Evolutionary conservation across 1,139 yeast genomes (phyloP), one percentile per base, ranked within the genome.

Genomic region (Sporopachydermia cereana): DNA sequence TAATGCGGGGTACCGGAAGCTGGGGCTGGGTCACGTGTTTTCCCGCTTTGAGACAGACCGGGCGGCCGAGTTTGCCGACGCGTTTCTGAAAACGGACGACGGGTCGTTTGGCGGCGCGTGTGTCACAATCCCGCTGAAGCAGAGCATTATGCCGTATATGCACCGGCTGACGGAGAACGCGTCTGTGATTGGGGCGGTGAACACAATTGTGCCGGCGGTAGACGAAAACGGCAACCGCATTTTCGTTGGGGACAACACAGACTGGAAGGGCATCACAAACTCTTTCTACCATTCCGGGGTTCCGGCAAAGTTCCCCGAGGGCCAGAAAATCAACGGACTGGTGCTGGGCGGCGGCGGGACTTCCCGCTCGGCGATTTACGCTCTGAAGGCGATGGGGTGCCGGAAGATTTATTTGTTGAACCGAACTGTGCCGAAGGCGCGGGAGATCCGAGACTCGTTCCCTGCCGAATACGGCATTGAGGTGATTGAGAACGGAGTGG

Each of bases 291-390:
- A 72, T 49, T 70, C 72, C 48, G 91, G 91, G 9, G 79, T 79
- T 29, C 76, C 84, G 30, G 64, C 66, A 41, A 54, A 46, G n/a
- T 66, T 55, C 2, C 49, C 45, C 18, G 59, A 58, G 17, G 54
- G 60, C 44, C 50, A 58, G 16, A 53, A 59, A 3, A 62, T 69
- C 18, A 68, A 71, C 47, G 93, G 88, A 41, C 68, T 91, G 50
- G 82, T 91, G 45, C 69, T 91, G 53, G 99, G 99, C 44, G 96
- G 95, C 24, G 99, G 99, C 41, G 99, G 99, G 43, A 89, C 99
- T 31, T 81, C 96, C 0, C 76, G 96, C 57, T 96, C 98, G 39
- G 98, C 97, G 1, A 77, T 85, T 22, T 89, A 75, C 61, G 97
- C 98, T 1, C 71, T 91, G 55, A 76, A 79, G 56, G 61, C 76